phyloP scores from a whole-genome alignment of 2,329 filamentous ascomycete genomes.

The Fusarium haematococcum region DNA sequence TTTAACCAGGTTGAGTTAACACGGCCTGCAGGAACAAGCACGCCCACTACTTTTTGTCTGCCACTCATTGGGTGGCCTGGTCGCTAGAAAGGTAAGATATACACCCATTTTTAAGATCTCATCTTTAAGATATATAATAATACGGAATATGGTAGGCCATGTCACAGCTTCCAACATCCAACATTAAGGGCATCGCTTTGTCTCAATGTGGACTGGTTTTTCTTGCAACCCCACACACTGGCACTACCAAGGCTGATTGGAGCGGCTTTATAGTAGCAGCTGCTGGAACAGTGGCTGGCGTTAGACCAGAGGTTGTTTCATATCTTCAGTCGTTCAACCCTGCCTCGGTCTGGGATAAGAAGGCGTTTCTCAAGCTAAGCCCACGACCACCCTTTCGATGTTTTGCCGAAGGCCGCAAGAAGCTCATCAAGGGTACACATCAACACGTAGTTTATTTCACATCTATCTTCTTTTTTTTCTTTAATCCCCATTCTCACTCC shows the following conservation, averaged over 20 bases:
- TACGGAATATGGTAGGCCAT: not conserved
- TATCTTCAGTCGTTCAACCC: not conserved
- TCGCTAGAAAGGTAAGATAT: not conserved
- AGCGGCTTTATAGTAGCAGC: not conserved
- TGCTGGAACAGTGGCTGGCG: not conserved
- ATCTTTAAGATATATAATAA: too few relatives aligned
- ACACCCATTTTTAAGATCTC: too few relatives aligned
- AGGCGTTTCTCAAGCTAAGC: not conserved
- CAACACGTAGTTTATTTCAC: not conserved
- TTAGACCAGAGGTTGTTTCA: not conserved
- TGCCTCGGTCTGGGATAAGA: not conserved
- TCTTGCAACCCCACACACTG: not conserved
- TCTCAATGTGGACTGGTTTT: not conserved
- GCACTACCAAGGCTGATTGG: not conserved
- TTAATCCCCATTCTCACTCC: not conserved
- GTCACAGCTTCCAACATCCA: not conserved
- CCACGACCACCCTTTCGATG: not conserved
- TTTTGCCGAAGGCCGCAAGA: not conserved
- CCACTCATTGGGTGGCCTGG: not conserved
- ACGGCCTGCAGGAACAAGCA: not conserved
- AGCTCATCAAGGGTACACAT: not conserved
- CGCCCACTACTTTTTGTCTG: not conserved
- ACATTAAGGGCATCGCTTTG: not conserved
- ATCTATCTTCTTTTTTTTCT: not conserved
- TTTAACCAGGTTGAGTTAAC: not conserved